Percentiles rank a stretch among this genome's conserved stretches.
Evolutionary conservation across 345 rosid genomes (phyloP).

Genomic region (Hibiscus mutabilis): DNA sequence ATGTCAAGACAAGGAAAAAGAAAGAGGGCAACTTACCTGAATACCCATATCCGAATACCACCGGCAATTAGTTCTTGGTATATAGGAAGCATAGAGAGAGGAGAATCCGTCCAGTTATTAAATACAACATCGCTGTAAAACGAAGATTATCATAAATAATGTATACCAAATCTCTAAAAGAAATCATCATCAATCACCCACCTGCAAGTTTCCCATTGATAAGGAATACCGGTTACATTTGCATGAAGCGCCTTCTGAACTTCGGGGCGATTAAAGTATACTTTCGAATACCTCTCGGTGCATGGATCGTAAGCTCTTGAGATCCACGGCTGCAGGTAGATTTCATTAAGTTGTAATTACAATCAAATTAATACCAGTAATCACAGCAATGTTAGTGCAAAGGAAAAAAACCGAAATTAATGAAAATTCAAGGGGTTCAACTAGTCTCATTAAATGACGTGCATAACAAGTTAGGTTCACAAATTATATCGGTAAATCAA

Average conservation of each 20-base stretch:
- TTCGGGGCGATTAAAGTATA: constrained; percentile 78
- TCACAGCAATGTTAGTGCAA: neutral
- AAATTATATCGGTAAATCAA: neutral
- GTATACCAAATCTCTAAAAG: neutral
- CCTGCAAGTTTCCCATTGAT: constrained; percentile 93
- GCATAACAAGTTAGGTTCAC: neutral
- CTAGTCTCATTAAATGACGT: neutral
- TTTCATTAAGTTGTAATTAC: neutral
- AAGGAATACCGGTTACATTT: constrained; percentile 60
- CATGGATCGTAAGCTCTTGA: constrained; percentile 98
- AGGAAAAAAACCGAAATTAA: neutral
- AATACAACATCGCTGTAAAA: constrained; percentile 52
- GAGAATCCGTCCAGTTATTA: constrained; percentile 73
- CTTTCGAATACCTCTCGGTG: constrained; percentile 65
- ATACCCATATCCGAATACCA: constrained; percentile 80
- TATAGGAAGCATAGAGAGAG: constrained; percentile 90
- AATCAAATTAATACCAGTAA: neutral
- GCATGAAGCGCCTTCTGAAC: constrained; percentile 97
- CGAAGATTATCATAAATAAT: neutral
- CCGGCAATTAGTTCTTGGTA: constrained; percentile 80
- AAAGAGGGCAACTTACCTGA: constrained; percentile 36
- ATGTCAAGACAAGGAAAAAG: neutral
- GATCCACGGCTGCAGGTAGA: constrained; percentile 79
- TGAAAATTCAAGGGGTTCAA: neutral
- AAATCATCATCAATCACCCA: constrained; percentile 7